Evolutionary conservation across 23 red algal species (phyloP).

Genomic region (Gracilaria gracilis): DNA sequence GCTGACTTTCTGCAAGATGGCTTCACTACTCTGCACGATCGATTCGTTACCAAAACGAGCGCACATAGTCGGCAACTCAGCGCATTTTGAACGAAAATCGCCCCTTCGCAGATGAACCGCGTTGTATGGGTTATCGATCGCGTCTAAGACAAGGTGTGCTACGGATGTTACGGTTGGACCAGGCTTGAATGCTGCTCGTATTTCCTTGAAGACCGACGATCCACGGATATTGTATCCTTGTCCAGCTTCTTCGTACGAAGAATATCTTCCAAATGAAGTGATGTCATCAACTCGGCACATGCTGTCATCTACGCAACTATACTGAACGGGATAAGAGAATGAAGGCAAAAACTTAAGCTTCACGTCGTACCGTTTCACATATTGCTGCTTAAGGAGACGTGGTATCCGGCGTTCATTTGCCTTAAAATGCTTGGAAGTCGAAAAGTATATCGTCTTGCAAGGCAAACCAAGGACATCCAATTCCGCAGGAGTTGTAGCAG

Average conservation of each 20-base stretch:
- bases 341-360: conserved; percentile 27
- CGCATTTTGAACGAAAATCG: conserved; percentile 59
- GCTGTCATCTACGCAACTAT: conserved; percentile 47
- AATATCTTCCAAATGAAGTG: conserved; percentile 43
- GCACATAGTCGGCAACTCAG: conserved; percentile 28
- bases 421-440: conserved; percentile 48
- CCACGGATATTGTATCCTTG: conserved; percentile 53
- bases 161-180: conserved; percentile 6
- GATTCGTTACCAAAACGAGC: conserved; percentile 48
- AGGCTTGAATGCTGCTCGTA: conserved; percentile 52
- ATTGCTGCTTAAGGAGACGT: conserved; percentile 32
- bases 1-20: conserved; percentile 14
- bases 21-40: conserved; percentile 37
- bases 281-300: conserved; percentile 26
- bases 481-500: conserved; percentile 19
- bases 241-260: conserved; percentile 29
- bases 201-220: not conserved
- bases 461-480: conserved; percentile 32
- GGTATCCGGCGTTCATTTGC: conserved; percentile 45
- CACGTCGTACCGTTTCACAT: conserved; percentile 16
- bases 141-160: conserved; percentile 16
- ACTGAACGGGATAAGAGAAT: not conserved
- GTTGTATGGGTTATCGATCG: conserved; percentile 24
- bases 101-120: conserved; percentile 61
- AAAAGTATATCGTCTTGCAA: conserved; percentile 38